Evolutionary conservation across 805 yeast species (phyloP).

Genomic region (Pichia thaimueangensis): DNA sequence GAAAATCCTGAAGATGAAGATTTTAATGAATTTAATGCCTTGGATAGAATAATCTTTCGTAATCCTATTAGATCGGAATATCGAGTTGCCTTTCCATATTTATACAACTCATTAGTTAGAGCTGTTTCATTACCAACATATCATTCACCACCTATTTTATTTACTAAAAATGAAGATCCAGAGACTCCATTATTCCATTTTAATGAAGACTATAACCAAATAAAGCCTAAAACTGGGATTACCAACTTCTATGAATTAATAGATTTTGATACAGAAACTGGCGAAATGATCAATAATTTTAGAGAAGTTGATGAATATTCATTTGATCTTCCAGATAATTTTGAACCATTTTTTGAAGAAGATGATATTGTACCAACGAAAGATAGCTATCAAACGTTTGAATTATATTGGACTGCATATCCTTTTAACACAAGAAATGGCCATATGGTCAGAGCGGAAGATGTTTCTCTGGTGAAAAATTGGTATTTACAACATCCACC

Average conservation of each 20-base stretch:
- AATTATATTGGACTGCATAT: conserved; percentile 72
- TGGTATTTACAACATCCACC: conserved; percentile 74
- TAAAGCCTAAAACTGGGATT: conserved; percentile 28
- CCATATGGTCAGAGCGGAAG: conserved; percentile 73
- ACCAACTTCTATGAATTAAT: conserved; percentile 15
- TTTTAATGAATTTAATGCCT: conserved; percentile 82
- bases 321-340: conserved; percentile 29
- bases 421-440: conserved; percentile 82
- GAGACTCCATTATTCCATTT: conserved; percentile 52
- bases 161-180: conserved; percentile 40
- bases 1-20: conserved; percentile 62
- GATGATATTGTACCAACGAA: conserved; percentile 37
- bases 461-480: conserved; percentile 73
- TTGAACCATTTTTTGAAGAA: conserved; percentile 49
- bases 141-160: conserved; percentile 54
- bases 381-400: conserved; percentile 50
- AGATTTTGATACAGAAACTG: conserved; percentile 22
- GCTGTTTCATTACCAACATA: conserved; percentile 58
- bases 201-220: conserved; percentile 50
- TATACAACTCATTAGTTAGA: conserved; percentile 73
- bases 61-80: conserved; percentile 74
- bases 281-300: conserved; percentile 29
- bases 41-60: conserved; percentile 82
- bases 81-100: conserved; percentile 76
- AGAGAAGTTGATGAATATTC: conserved; percentile 24